Evolutionary conservation across 2,329 filamentous ascomycete genomes (phyloP), one percentile per base, ranked within the genome.

Genomic region (Verticillium alfalfae): DNA sequence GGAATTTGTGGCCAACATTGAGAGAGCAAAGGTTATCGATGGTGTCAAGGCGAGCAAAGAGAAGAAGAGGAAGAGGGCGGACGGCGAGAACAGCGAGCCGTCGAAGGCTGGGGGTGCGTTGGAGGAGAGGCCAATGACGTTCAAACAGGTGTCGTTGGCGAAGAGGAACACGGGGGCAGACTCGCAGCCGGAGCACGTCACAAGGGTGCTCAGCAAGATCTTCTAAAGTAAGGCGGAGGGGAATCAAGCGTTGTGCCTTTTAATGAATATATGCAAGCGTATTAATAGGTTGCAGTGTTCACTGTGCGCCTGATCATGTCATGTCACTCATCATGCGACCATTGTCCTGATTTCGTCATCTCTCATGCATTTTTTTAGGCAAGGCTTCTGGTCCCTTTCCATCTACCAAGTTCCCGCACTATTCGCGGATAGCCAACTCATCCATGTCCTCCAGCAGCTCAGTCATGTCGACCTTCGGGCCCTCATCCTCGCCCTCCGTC

Each of bases 401-500:
- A 52, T 18, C n/a, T 22, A 10, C 45, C 18, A 22, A 12, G 37
- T 12, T 36, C n/a, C 18, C 22, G 5, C 41, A 56, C 59, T 62
- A 65, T 62, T 89, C 86, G 65, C 85, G 76, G 78, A 96, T 87
- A 56, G 84, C 88, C 73, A 97, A 85, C 70, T 97, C 93, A 71
- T 96, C 93, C 80, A 97, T 93, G 74, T 97, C 93, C 73, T 97
- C 93, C 70, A 97, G 81, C 71, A 97, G 76, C 74, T 93, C 90
- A 22, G 94, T 84, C 87, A 94, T 88, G 71, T 87, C 82, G 67
- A 95, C 88, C 69, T 85, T 81, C 3, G 91, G 91, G 58, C 82
- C 83, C 52, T 87, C 87, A 52, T 85, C 87, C 8, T 89, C 88
- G 34, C 84, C 84, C 76, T 73, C 85, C 72, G 78, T 90, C 78